Evolutionary conservation across 2,329 filamentous ascomycete species (phyloP), one percentile per base, ranked within the genome.

Genomic region (Claviceps sp.): DNA sequence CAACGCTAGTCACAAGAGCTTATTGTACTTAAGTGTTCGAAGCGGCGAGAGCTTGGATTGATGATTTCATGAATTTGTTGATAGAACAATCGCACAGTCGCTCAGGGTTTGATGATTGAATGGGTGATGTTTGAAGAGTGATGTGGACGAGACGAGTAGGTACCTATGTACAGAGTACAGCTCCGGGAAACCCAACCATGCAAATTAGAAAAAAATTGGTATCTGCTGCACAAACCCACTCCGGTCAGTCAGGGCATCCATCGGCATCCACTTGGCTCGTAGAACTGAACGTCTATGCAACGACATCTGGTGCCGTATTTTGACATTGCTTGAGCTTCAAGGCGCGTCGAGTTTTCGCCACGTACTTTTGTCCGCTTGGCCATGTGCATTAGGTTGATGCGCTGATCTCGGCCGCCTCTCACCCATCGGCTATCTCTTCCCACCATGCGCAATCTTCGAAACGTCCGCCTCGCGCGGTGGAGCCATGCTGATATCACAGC

Each of bases 401-500:
- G 42, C 34, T 55, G 24, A 51, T 48, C 38, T 39, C 22, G 37
- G 26, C 45, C 43, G 6, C 49, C 22, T 24, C 13, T 38, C 43
- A 47, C 13, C 24, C 30, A n/a, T 24, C 48, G 34, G 26, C 41
- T 17, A 14, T 44, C 43, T 24, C 38, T 41, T 6, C 47, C 51
- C 56, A 56, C 58, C 52, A 97, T 97, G 91, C 85, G 88, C 65
- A 97, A 96, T 68, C 77, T 97, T 60, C 84, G 81, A 69, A 89
- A 84, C 66, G 81, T 89, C 61, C 81, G 78, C 64, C 83, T 87
- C 65, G 77, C 78, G 60, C 74, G 80, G 64, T 83, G 83, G 71
- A 76, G 82, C 57, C 73, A 77, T 50, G 68, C 75, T 56, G 74
- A 79, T 55, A 74, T 93, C 61, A 85, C 87, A 50, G 84, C 89